Conservation (phyloP, 345 rosid genomes). For the Reutealis trisperma region DNA sequence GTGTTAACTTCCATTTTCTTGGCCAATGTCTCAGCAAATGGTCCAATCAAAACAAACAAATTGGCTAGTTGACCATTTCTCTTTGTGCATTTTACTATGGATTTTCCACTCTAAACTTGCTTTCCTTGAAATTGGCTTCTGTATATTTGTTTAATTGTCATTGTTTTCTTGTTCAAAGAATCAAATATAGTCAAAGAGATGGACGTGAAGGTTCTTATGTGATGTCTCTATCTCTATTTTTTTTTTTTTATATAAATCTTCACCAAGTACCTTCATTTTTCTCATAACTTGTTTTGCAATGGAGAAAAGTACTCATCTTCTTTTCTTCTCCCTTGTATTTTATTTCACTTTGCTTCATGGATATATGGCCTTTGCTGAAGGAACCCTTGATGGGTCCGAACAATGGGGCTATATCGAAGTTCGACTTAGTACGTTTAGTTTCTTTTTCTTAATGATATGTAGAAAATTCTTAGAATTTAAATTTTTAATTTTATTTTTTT, state of each 20-base stretch:
- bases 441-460: background rate
- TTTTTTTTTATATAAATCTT: background rate
- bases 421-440: constrained; percentile 34
- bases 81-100: background rate
- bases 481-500: no score
- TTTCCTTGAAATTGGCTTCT: background rate
- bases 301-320: constrained; percentile 5
- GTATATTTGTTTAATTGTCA: background rate
- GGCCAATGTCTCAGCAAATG: background rate
- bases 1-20: background rate
- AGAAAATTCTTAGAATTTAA: no score
- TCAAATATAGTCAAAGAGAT: background rate
- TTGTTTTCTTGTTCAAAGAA: background rate
- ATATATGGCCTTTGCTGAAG: constrained; percentile 8
- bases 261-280: background rate
- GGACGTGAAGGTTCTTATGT: constrained; percentile 12
- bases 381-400: constrained; percentile 43
- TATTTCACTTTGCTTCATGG: constrained; percentile 1
- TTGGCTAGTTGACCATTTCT: no score
- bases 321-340: background rate
- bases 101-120: background rate
- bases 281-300: background rate
- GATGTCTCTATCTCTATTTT: background rate
- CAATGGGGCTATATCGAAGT: constrained; percentile 49
- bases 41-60: background rate